Evolutionary conservation across 371 early-diverging fungal genomes (phyloP).

Genomic region (Entomophthora muscae): DNA sequence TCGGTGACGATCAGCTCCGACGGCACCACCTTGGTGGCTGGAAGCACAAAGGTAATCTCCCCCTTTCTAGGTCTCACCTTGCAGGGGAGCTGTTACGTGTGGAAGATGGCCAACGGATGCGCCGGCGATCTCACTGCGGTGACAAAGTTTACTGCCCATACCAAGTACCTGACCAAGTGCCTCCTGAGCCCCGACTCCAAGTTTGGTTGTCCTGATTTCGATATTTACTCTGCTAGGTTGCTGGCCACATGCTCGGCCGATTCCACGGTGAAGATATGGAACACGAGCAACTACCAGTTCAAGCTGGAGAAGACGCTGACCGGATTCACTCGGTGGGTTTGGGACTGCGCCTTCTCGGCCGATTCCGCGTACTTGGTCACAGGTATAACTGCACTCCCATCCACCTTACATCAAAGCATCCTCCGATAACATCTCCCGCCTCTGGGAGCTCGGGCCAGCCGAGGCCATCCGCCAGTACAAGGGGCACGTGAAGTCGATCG

Average conservation of each 20-base stretch:
- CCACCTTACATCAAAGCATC: constrained; percentile 31
- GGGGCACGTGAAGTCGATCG: constrained; percentile 80
- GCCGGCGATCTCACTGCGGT: constrained; percentile 50
- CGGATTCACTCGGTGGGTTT: constrained; percentile 83
- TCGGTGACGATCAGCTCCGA: constrained; percentile 84
- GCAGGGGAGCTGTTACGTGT: constrained; percentile 67
- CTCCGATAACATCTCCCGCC: constrained; percentile 68
- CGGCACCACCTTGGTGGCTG: constrained; percentile 74
- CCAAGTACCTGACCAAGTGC: constrained; percentile 62
- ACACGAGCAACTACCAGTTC: constrained; percentile 35
- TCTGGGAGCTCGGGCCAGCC: constrained; percentile 73
- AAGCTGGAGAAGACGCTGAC: constrained; percentile 48
- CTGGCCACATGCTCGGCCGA: constrained; percentile 83
- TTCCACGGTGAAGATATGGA: constrained; percentile 56
- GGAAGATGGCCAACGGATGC: constrained; percentile 49
- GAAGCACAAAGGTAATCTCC: constrained; percentile 61
- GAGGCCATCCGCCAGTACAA: constrained; percentile 76
- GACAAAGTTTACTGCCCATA: constrained; percentile 57
- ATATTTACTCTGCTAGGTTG: constrained; percentile 19
- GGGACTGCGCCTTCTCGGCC: constrained; percentile 87
- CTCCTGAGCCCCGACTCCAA: constrained; percentile 68
- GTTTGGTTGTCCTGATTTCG: constrained; percentile 14
- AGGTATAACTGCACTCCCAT: constrained; percentile 18
- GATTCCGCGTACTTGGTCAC: constrained; percentile 83
- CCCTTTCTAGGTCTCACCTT: background rate